Percentiles rank a stretch among this genome's conserved stretches.
Conservation (phyloP, 2,329 filamentous ascomycete species). For the Diaporthe destruens region DNA sequence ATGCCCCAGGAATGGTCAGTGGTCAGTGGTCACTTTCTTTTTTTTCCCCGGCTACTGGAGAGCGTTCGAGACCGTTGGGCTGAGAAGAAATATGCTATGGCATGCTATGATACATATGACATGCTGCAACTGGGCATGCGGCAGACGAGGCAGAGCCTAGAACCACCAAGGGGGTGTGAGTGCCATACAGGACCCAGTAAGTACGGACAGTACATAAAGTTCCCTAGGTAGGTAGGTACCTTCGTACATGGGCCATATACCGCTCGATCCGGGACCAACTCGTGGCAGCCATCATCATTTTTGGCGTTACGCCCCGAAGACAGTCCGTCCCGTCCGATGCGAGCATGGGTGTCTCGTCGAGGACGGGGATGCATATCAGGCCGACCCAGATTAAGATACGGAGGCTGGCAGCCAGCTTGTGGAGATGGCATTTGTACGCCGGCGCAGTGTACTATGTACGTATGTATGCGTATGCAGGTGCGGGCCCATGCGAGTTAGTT, state of each 20-base stretch:
- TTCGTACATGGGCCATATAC: conserved; percentile 9
- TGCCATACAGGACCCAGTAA: neutral
- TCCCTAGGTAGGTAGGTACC: no score
- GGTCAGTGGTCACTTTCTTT: neutral
- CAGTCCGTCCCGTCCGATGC: conserved; percentile 21
- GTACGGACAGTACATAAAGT: neutral
- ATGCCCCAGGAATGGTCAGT: conserved; percentile 7
- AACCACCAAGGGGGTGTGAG: neutral
- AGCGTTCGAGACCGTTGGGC: conserved; percentile 5
- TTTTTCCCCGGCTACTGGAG: neutral
- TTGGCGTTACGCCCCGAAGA: neutral
- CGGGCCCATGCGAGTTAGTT: conserved; percentile 9
- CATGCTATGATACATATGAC: conserved; percentile 11
- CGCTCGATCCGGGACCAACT: conserved; percentile 12
- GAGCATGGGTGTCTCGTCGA: neutral
- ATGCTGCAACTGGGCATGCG: conserved; percentile 10
- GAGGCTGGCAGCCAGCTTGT: neutral
- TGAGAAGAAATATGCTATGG: conserved; percentile 6
- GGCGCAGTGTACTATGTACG: neutral
- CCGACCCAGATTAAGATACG: neutral
- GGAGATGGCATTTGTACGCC: neutral
- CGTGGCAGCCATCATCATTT: neutral
- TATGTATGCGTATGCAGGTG: conserved; percentile 10
- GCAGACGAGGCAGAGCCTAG: conserved; percentile 7
- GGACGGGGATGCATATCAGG: neutral